Evolutionary conservation across 106 monocot species (phyloP).

Genomic region (Gastrodia elata): DNA sequence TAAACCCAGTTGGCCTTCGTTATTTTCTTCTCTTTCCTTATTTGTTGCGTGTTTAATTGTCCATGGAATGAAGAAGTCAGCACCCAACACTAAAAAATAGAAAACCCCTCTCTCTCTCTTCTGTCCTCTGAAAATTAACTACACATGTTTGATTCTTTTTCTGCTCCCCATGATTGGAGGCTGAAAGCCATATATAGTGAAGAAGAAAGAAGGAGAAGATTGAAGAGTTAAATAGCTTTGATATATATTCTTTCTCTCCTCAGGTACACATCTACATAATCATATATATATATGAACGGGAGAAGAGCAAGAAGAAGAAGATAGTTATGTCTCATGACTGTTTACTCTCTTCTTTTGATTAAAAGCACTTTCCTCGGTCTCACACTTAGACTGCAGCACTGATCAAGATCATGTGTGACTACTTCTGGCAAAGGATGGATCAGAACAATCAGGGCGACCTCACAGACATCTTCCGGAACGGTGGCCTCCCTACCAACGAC

Average conservation of each 20-base stretch:
- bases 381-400: neutral
- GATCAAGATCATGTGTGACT: neutral
- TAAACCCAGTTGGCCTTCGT: too few relatives aligned
- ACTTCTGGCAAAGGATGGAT: conserved; percentile 9
- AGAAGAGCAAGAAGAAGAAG: neutral
- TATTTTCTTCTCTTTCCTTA: neutral
- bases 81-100: neutral
- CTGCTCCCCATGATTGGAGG: neutral
- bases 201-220: too few relatives aligned
- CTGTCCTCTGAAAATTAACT: neutral
- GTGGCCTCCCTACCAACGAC: neutral
- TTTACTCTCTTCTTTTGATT: neutral
- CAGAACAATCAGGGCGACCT: conserved; percentile 32
- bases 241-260: too few relatives aligned
- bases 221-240: too few relatives aligned
- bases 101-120: neutral
- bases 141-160: neutral
- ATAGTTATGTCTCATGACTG: neutral
- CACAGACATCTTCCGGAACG: conserved; percentile 25
- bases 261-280: too few relatives aligned
- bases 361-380: neutral
- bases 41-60: conserved; percentile 1
- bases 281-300: too few relatives aligned
- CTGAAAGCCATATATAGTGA: neutral
- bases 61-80: conserved; percentile 6